Conservation (phyloP, 2,329 filamentous ascomycete species). For the Epichloe coenophiala region DNA sequence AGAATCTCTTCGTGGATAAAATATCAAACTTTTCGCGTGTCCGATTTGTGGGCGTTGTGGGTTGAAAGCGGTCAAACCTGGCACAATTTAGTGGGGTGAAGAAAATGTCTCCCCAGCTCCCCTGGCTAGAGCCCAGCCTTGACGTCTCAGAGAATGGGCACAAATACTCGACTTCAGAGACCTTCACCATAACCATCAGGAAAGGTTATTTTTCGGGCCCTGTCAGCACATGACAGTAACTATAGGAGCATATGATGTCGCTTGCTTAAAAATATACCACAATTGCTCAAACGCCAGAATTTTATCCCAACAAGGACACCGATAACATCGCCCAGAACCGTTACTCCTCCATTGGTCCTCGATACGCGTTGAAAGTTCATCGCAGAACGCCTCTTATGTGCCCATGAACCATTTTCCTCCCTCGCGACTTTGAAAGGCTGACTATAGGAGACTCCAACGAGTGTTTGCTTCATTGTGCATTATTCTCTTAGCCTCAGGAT, state of each 20-base stretch:
- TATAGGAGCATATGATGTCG: not conserved
- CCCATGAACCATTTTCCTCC: not conserved
- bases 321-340: not conserved
- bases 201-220: not conserved
- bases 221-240: conserved; percentile 1
- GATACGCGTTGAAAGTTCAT: not conserved
- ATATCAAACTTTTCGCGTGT: conserved; percentile 30
- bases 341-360: not conserved
- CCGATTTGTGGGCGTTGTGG: conserved; percentile 33
- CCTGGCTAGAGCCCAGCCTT: not conserved
- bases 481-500: not conserved
- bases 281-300: not conserved
- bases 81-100: conserved; percentile 19
- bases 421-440: not conserved
- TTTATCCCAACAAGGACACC: not conserved
- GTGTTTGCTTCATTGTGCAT: not conserved
- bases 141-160: not conserved
- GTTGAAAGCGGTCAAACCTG: conserved; percentile 23
- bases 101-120: not conserved
- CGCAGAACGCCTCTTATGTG: conserved; percentile 2
- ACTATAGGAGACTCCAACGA: not conserved
- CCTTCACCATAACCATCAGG: not conserved
- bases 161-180: not conserved
- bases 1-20: conserved; percentile 17
- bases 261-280: not conserved